These are phyloP conservation scores for Suillus weaverae DNA, from an alignment of 768 basidiomycete species.

Conservation along the genomic window DNA sequence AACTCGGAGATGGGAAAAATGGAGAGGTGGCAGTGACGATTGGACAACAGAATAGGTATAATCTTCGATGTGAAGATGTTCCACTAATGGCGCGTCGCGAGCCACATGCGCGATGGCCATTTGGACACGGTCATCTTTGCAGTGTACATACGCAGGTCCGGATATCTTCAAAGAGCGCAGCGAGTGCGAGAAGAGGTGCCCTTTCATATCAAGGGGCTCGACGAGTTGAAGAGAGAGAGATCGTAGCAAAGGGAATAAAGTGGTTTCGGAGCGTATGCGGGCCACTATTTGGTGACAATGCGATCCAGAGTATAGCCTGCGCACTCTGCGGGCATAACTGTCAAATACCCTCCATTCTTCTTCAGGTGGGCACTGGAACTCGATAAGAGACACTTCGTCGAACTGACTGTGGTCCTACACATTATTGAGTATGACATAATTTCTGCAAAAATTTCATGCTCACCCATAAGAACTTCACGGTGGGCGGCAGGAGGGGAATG, in stretches of 20 bases:
- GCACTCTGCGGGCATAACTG: slow-evolving; percentile 18
- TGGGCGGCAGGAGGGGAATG: slow-evolving; percentile 14
- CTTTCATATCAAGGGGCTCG: not conserved
- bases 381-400: slow-evolving; percentile 7
- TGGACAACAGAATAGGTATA: not conserved
- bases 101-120: slow-evolving; percentile 19
- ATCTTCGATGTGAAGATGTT: slow-evolving; percentile 10
- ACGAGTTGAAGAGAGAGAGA: not conserved
- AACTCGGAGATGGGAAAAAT: not conserved
- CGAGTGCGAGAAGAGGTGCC: slow-evolving; percentile 16
- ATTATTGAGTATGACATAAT: not conserved
- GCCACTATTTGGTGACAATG: slow-evolving; percentile 10
- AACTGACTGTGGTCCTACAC: not conserved
- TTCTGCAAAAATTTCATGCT: not conserved
- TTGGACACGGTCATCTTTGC: slow-evolving; percentile 16
- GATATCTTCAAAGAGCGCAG: slow-evolving; percentile 14
- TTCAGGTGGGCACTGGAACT: slow-evolving; percentile 12
- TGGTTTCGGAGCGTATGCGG: not conserved
- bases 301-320: slow-evolving; percentile 7
- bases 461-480: slow-evolving; percentile 15
- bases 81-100: slow-evolving; percentile 14
- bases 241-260: not conserved
- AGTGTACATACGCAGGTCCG: slow-evolving; percentile 13
- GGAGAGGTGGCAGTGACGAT: not conserved
- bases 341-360: slow-evolving; percentile 19